Evolutionary conservation across 257 asterid species (phyloP), one percentile per base, ranked within the genome.

Genomic region (Thymus mandschuricus): DNA sequence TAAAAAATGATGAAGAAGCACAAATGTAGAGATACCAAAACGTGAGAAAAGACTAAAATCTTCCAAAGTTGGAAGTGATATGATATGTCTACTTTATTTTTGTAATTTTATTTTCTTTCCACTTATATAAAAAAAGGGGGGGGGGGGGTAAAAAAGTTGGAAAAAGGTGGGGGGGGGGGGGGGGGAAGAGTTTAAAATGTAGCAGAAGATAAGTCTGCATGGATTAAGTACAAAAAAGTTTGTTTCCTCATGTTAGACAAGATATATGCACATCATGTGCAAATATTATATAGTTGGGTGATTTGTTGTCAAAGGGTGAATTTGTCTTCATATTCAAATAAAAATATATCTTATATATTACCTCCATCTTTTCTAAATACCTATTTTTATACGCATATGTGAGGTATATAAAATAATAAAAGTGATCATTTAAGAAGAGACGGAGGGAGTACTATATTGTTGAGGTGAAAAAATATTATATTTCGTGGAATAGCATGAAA

Each of bases 161-260:
- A 21, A 54, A 59, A 49, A 46, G 60, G 15, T 44, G 10, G 49
- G 9, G 3, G 21, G 21, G 21, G 21, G 21, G 21, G 21, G 21
- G 21, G 52, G 10, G 49, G 9, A 1, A 21, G 21, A 21, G 21
- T 21, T 21, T 21, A 21, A 59, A 62, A 72, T 43, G 59, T 15
- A 34, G 41, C 58, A 73, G 66, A 64, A 73, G 77, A 73, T 73
- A 73, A 64, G 71, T 30, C 63, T 63, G 56, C 33, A 10, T 2
- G 45, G 5, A 49, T 7, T 51, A 51, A 34, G 21, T 55, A 44
- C 41, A 38, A 61, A 50, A 64, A 63, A 28, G 48, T 43, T 43
- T 64, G 77, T 64, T 64, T 72, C 77, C 77, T 54, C 21, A 15
- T 43, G 31, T 52, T 64, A 8, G 77, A 73, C 77, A 63, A 21